Evolutionary conservation across 2,329 filamentous ascomycete species (phyloP).

Genomic region (Capronia coronata): DNA sequence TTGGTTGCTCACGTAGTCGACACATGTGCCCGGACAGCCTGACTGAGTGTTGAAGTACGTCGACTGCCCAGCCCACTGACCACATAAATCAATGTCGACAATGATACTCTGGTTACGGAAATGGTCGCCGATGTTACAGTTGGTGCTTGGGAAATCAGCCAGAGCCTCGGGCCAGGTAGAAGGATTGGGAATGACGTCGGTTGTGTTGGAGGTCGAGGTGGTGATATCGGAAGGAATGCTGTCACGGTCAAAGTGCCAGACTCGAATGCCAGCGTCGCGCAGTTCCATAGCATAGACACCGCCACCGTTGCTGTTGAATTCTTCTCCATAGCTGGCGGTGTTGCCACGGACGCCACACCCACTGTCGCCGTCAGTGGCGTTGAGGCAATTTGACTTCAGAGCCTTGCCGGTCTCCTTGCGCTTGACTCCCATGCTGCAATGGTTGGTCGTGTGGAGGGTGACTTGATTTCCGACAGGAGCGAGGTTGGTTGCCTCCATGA

Average conservation of each 20-base stretch:
- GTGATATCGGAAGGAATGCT: constrained; percentile 42
- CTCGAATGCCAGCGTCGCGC: constrained; percentile 62
- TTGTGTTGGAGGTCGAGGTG: constrained; percentile 26
- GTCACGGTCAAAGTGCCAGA: constrained; percentile 54
- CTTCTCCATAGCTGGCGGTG: constrained; percentile 42
- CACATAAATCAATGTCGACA: constrained; percentile 60
- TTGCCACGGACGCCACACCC: constrained; percentile 38
- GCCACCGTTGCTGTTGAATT: constrained; percentile 47
- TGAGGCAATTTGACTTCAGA: constrained; percentile 44
- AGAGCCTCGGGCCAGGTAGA: constrained; percentile 42
- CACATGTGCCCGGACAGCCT: constrained; percentile 49
- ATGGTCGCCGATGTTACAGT: constrained; percentile 53
- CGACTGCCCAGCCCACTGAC: constrained; percentile 43
- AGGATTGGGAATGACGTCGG: constrained; percentile 42
- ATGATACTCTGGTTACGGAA: constrained; percentile 62
- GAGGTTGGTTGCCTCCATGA: constrained; percentile 50
- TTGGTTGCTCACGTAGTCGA: constrained; percentile 62
- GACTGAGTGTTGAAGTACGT: constrained; percentile 52
- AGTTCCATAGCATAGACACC: constrained; percentile 71
- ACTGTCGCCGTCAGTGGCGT: constrained; percentile 35
- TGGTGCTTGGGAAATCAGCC: constrained; percentile 52
- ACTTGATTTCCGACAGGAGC: constrained; percentile 40
- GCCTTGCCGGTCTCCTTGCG: constrained; percentile 46
- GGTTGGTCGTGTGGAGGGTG: constrained; percentile 44
- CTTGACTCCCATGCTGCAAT: constrained; percentile 33